Evolutionary conservation across 1,284 basidiomycete genomes (phyloP).

Genomic region (Melampsora larici-populina): DNA sequence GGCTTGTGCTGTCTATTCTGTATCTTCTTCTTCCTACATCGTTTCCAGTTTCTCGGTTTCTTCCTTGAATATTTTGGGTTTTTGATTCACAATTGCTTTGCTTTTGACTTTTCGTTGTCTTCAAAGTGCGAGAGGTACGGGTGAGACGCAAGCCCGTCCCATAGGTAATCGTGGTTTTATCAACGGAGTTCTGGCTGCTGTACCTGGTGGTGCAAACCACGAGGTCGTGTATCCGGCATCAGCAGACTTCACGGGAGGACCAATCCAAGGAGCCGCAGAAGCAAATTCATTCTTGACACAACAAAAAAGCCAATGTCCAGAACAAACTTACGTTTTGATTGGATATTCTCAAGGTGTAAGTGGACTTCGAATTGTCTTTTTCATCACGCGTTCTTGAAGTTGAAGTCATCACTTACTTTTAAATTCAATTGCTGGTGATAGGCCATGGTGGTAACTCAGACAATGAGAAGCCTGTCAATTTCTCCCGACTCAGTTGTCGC

Average conservation of each 20-base stretch:
- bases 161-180: conserved; percentile 16
- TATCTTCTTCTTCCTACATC: not conserved
- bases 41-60: too few species aligned
- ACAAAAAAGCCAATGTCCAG: conserved; percentile 12
- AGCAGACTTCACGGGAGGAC: conserved; percentile 11
- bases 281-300: not conserved
- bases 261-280: conserved; percentile 1
- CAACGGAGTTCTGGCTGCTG: not conserved
- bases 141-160: conserved; percentile 7
- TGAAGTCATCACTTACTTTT: not conserved
- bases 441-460: too few species aligned
- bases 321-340: conserved; percentile 30
- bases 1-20: not conserved
- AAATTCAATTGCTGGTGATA: not conserved
- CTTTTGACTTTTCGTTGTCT: not conserved
- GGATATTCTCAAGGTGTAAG: conserved; percentile 41
- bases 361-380: not conserved
- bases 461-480: too few species aligned
- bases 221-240: conserved; percentile 7
- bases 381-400: not conserved
- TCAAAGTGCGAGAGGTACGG: conserved; percentile 13
- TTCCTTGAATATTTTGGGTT: too few species aligned
- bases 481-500: too few species aligned
- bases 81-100: not conserved
- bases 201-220: not conserved